Conservation (phyloP, 805 yeast species). For the Candida berthetii region DNA sequence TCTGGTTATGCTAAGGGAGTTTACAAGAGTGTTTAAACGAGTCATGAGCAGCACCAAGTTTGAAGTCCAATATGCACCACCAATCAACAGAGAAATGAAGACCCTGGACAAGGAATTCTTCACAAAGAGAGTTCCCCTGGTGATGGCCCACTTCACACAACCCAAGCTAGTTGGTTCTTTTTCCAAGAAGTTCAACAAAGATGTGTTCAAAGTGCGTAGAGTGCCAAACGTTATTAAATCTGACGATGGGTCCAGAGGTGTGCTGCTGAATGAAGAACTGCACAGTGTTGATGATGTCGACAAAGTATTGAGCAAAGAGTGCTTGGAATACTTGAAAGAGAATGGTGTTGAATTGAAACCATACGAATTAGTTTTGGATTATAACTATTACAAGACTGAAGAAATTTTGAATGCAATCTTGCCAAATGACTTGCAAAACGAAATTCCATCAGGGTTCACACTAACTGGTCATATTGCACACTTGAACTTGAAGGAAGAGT, state of each 20-base stretch:
- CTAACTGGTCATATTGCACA: conserved; percentile 96
- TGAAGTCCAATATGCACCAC: conserved; percentile 38
- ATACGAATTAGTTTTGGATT: conserved; percentile 53
- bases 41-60: not conserved
- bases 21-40: not conserved
- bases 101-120: conserved; percentile 65
- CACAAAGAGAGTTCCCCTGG: conserved; percentile 45
- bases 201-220: conserved; percentile 65
- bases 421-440: conserved; percentile 64
- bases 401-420: conserved; percentile 74
- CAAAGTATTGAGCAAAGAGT: conserved; percentile 30
- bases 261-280: conserved; percentile 53
- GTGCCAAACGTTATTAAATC: conserved; percentile 60
- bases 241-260: conserved; percentile 27
- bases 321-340: conserved; percentile 40
- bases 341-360: conserved; percentile 41
- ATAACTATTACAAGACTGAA: conserved; percentile 84
- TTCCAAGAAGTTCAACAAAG: conserved; percentile 50
- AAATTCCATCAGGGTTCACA: conserved; percentile 86
- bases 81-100: conserved; percentile 59
- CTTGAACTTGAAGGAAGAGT: conserved; percentile 76
- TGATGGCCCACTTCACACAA: conserved; percentile 66
- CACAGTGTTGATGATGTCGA: conserved; percentile 29
- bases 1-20: not conserved
- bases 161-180: conserved; percentile 44